Base-by-base conservation (phyloP, 2,329 filamentous ascomycete genomes). In the Nakataea oryzae region DNA sequence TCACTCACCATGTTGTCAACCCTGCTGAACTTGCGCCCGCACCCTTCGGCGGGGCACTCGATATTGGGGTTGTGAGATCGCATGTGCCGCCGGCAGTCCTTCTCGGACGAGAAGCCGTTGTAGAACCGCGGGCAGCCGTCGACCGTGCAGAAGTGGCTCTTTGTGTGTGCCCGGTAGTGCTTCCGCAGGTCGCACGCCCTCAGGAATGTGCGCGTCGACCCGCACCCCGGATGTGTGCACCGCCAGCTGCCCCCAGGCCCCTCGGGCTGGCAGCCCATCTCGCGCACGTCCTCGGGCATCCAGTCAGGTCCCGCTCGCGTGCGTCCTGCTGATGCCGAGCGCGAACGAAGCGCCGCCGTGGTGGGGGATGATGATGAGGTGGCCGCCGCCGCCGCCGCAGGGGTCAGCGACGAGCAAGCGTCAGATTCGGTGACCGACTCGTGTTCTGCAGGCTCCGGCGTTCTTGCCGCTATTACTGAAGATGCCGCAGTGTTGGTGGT, bases 1-100 rank as follows among this genome's bases (percentile, higher is more conserved):
- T 47, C 12, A 56, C 54, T 56, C 54, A 58, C 56, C 56, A 58
- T 58, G 56, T 58, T 58, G 56, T 58, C 56, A n/a, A 58, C 29
- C 28, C 56, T 58, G 56, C 56, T 58, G 21, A 58, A 58, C 56
- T 58, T 58, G 26, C 56, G 26, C 26, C 27, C 29, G 56, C 56
- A 58, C 21, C 56, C 56, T n/a, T 58, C 56, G 29, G 56, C 56
- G 27, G 21, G 56, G 21, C 56, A 58, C 27, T 58, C 56, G 56
- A 58, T 58, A 28, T 58, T 32, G 13, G 56, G 56, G 29, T 58
- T 58, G 28, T 58, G 56, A 17, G 56, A 58, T 13, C 56, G 56
- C 27, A n/a, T 58, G 56, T 58, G 56, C 21, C 56, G 56, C 29
- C 56, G 26, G 56, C 56, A 58, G 56, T 58, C 56, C 56, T 58